Conservation (phyloP, 768 basidiomycete genomes). For the Pisolithus tinctorius region DNA sequence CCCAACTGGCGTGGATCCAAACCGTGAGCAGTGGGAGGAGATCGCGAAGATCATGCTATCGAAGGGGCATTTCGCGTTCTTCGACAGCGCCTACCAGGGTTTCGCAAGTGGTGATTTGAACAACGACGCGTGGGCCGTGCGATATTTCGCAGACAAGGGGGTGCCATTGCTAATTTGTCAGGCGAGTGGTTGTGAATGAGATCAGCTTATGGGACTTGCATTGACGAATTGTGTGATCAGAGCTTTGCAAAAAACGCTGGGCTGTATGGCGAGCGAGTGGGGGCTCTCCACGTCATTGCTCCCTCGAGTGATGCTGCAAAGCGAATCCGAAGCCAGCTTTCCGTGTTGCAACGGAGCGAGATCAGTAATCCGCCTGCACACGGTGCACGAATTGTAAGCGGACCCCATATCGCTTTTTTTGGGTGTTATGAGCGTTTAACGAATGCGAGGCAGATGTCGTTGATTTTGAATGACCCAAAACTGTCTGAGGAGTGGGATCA, state of each 20-base stretch:
- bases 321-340: constrained; percentile 79
- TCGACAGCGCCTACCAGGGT: constrained; percentile 96
- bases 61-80: constrained; percentile 82
- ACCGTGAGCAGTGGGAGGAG: constrained; percentile 74
- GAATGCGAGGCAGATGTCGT: constrained; percentile 45
- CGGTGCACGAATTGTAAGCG: constrained; percentile 78
- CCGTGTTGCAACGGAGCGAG: constrained; percentile 87
- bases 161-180: constrained; percentile 85
- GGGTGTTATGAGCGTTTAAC: not conserved
- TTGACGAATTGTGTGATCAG: constrained; percentile 34
- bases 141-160: constrained; percentile 71
- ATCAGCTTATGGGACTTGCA: not conserved
- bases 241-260: constrained; percentile 98
- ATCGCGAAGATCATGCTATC: constrained; percentile 67
- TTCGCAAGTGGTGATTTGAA: constrained; percentile 92
- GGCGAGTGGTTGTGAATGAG: constrained; percentile 36
- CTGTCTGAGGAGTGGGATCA: constrained; percentile 85
- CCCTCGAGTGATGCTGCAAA: constrained; percentile 56
- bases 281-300: constrained; percentile 84
- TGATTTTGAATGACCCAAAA: constrained; percentile 69
- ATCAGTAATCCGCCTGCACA: constrained; percentile 93
- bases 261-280: constrained; percentile 90
- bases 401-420: not conserved
- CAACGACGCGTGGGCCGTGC: constrained; percentile 86
- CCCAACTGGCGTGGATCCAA: constrained; percentile 94